These are phyloP conservation scores for Hypseocharis bilobata DNA, from an alignment of 441 rosid genomes.

Conservation along the genomic window DNA sequence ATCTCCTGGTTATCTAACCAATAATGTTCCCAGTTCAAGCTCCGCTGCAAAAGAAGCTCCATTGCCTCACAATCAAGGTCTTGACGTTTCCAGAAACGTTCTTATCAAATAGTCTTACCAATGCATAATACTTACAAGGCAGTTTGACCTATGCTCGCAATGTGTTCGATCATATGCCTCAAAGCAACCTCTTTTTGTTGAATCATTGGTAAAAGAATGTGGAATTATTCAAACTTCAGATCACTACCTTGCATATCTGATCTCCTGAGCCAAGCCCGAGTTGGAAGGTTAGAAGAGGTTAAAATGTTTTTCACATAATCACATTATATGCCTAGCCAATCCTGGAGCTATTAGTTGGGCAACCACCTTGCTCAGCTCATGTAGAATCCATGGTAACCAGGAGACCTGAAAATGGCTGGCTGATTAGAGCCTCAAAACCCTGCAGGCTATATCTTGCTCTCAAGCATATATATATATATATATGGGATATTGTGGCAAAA, in stretches of 20 bases:
- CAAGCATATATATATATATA: slow-evolving; percentile 63
- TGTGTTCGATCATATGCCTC: slow-evolving; percentile 55
- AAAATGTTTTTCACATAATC: slow-evolving; percentile 48
- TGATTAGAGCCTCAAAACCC: slow-evolving; percentile 70
- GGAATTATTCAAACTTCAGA: slow-evolving; percentile 49
- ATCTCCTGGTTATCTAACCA: slow-evolving; percentile 40
- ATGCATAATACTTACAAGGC: slow-evolving; percentile 30
- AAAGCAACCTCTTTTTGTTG: slow-evolving; percentile 53
- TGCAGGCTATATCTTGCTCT: slow-evolving; percentile 64
- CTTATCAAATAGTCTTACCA: slow-evolving; percentile 47
- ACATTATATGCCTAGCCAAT: slow-evolving; percentile 64
- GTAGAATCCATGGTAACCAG: slow-evolving; percentile 49
- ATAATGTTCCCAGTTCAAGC: slow-evolving; percentile 28
- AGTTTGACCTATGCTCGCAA: slow-evolving; percentile 47
- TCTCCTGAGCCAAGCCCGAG: slow-evolving; percentile 80
- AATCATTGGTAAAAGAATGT: slow-evolving; percentile 52
- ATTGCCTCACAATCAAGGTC: slow-evolving; percentile 48
- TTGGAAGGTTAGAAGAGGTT: slow-evolving; percentile 77
- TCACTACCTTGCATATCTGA: slow-evolving; percentile 91
- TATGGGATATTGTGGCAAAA: slow-evolving; percentile 66
- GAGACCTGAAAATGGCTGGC: slow-evolving; percentile 84
- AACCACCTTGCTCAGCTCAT: slow-evolving; percentile 78
- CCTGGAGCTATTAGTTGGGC: slow-evolving; percentile 85
- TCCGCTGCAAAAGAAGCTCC: slow-evolving; percentile 44
- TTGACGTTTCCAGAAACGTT: slow-evolving; percentile 43